Evolutionary conservation across 176 grass and related monocot genomes (phyloP).

Genomic region (Ensete glaucum): DNA sequence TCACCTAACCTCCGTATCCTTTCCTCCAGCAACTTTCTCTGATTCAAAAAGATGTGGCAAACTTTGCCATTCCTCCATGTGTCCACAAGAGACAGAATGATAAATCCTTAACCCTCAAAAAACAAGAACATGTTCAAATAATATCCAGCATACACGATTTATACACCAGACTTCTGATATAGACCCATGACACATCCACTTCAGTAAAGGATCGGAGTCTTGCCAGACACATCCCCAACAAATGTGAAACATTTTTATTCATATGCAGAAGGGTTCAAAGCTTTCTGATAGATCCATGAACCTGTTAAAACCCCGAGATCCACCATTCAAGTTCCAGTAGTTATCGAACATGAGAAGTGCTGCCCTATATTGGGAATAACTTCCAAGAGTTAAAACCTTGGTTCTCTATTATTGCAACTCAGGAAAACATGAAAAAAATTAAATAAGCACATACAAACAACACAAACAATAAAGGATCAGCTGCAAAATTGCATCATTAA

Average conservation of each 20-base stretch:
- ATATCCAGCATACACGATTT: too few species aligned
- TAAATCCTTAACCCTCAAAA: too few species aligned
- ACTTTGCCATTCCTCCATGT: neutral
- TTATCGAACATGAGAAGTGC: too few species aligned
- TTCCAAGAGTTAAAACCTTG: neutral
- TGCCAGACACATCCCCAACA: neutral
- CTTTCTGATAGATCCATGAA: neutral
- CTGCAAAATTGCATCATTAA: neutral
- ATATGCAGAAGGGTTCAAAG: neutral
- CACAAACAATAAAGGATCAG: conserved; percentile 7
- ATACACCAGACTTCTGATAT: too few species aligned
- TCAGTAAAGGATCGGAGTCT: neutral
- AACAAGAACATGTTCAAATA: too few species aligned
- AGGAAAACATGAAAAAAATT: conserved; percentile 2
- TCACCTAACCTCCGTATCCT: too few species aligned
- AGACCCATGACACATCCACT: neutral
- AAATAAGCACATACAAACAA: conserved; percentile 6
- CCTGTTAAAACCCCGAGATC: neutral
- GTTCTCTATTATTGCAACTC: neutral
- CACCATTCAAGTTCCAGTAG: too few species aligned
- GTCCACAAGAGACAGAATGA: neutral
- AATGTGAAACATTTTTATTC: neutral
- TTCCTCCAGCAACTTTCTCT: too few species aligned
- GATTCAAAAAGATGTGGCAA: too few species aligned
- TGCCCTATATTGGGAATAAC: neutral